Conservation (phyloP, 1,284 basidiomycete species). For the Paramarasmius palmivorus region DNA sequence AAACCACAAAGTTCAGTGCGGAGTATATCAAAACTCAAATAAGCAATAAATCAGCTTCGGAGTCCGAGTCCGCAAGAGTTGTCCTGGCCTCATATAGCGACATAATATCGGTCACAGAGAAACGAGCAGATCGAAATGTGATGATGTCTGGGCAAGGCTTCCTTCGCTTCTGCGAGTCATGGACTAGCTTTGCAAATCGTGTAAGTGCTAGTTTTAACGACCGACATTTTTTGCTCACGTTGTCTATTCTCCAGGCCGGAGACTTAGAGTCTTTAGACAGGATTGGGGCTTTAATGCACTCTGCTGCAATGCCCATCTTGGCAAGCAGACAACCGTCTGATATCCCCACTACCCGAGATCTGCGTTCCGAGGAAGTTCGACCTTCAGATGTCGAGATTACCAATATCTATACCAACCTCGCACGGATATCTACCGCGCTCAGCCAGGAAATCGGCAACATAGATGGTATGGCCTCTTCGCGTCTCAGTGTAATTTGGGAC, state of each 20-base stretch:
- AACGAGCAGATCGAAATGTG: conserved; percentile 30
- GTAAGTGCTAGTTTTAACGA: conserved; percentile 27
- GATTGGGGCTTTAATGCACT: conserved; percentile 45
- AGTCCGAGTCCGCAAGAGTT: conserved; percentile 33
- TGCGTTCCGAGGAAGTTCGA: conserved; percentile 8
- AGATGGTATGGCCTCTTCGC: background rate
- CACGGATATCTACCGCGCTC: conserved; percentile 40
- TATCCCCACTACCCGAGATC: background rate
- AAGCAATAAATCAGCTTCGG: conserved; percentile 22
- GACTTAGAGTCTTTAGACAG: conserved; percentile 50
- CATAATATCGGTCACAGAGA: conserved; percentile 36
- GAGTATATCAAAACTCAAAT: conserved; percentile 39
- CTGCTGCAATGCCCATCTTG: conserved; percentile 19
- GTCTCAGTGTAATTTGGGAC: no score
- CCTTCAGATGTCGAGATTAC: conserved; percentile 34
- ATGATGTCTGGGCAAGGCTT: conserved; percentile 55
- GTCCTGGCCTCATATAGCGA: conserved; percentile 44
- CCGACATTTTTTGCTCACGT: background rate
- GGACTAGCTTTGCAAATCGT: conserved; percentile 54
- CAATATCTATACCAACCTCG: conserved; percentile 40
- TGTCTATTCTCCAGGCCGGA: conserved; percentile 39
- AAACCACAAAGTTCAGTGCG: conserved; percentile 53
- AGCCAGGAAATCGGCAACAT: conserved; percentile 23
- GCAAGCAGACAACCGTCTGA: background rate
- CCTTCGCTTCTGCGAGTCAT: conserved; percentile 63